A percentile compares a stretch with the other conserved stretches of the same genome.
Evolutionary conservation across 108 stramenopile genomes (phyloP).

Genomic region (Cyclostephanos invisitatus): DNA sequence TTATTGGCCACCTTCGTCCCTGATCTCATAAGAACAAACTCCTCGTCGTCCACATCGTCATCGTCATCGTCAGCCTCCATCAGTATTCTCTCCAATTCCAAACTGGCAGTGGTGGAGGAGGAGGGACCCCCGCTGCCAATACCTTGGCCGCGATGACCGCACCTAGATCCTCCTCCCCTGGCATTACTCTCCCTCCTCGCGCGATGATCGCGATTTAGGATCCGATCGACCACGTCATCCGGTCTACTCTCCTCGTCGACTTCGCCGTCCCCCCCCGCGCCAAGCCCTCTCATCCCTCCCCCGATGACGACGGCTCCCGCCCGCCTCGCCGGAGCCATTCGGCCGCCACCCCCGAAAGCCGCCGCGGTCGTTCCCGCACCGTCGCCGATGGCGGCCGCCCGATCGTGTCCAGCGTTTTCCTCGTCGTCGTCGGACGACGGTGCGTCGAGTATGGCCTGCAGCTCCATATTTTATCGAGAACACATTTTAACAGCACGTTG

Average conservation of each 20-base stretch:
- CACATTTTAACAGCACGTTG: too few relatives aligned
- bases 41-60: constrained; percentile 14
- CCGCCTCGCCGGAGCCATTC: neutral
- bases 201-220: neutral
- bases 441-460: constrained; percentile 61
- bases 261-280: neutral
- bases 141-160: neutral
- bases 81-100: constrained; percentile 79
- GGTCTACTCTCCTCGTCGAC: neutral
- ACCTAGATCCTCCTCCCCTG: neutral
- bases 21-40: neutral
- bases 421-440: constrained; percentile 36
- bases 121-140: neutral
- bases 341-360: neutral
- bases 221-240: neutral
- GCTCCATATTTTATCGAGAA: constrained; percentile 53
- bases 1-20: neutral
- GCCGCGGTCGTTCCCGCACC: neutral
- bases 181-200: neutral
- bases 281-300: neutral
- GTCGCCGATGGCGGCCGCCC: neutral
- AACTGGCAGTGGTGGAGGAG: constrained; percentile 7
- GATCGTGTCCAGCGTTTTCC: constrained; percentile 1
- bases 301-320: neutral
- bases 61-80: constrained; percentile 62